Conservation (phyloP, 106 monocot genomes). For the Chionographis japonica region DNA sequence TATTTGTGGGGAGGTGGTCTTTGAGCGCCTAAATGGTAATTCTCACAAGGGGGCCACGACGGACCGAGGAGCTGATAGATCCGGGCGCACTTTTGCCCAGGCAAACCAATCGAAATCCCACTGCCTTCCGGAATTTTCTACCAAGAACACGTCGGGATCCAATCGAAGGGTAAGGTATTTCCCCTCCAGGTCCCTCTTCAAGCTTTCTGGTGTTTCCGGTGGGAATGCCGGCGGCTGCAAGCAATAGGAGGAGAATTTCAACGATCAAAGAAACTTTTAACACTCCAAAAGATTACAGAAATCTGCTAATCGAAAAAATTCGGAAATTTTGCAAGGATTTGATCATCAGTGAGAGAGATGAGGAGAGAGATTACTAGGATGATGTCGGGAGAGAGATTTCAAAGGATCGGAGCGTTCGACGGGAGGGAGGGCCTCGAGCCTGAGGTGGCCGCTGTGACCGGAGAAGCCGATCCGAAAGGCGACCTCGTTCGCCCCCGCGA, state of each 20-base stretch:
- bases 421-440: slow-evolving; percentile 74
- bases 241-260: background rate
- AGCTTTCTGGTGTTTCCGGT: slow-evolving; percentile 50
- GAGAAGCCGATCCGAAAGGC: slow-evolving; percentile 76
- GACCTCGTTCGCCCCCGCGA: slow-evolving; percentile 49
- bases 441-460: slow-evolving; percentile 91
- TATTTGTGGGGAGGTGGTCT: slow-evolving; percentile 7
- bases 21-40: slow-evolving; percentile 67
- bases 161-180: slow-evolving; percentile 65
- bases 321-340: background rate
- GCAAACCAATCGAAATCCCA: slow-evolving; percentile 97
- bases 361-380: slow-evolving; percentile 38
- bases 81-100: slow-evolving; percentile 50
- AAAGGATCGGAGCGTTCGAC: slow-evolving; percentile 43
- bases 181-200: slow-evolving; percentile 63
- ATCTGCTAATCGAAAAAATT: background rate
- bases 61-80: slow-evolving; percentile 54
- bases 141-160: slow-evolving; percentile 62
- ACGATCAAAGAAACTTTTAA: background rate
- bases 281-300: background rate
- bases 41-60: slow-evolving; percentile 66
- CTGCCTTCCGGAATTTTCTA: slow-evolving; percentile 49
- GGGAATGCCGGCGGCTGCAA: slow-evolving; percentile 84
- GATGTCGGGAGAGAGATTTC: slow-evolving; percentile 60
- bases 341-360: background rate